A percentile compares a stretch with the other conserved stretches of the same genome.
Conservation (phyloP, 1,284 basidiomycete species). For the Trichosporon coremiiforme region DNA sequence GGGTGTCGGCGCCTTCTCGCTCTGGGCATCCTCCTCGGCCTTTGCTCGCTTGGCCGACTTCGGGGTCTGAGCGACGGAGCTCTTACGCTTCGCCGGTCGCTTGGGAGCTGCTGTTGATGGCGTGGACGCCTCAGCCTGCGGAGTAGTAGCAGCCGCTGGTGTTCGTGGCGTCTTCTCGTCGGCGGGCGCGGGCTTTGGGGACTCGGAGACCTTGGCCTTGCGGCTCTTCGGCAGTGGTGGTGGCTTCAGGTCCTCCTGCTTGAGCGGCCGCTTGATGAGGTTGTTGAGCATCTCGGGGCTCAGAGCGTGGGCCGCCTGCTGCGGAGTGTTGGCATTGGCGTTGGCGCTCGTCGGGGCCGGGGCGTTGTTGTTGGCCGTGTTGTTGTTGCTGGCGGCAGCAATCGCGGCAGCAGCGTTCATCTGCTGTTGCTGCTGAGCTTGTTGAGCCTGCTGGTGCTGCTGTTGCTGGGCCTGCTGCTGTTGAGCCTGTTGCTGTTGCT, state of each 20-base stretch:
- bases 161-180: constrained; percentile 27
- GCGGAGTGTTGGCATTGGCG: constrained; percentile 21
- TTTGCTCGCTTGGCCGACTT: constrained; percentile 29
- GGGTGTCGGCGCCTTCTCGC: constrained; percentile 22
- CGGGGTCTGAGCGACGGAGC: constrained; percentile 25
- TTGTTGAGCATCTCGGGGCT: constrained; percentile 34
- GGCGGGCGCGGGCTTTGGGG: constrained; percentile 17
- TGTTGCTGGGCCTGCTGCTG: background rate
- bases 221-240: constrained; percentile 29
- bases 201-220: constrained; percentile 24
- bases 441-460: background rate
- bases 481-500: constrained; percentile 2
- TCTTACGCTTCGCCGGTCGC: constrained; percentile 29
- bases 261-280: constrained; percentile 33
- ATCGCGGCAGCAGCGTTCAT: background rate
- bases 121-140: constrained; percentile 21
- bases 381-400: constrained; percentile 10
- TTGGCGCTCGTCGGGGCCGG: background rate
- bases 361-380: background rate
- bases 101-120: constrained; percentile 20
- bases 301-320: constrained; percentile 26
- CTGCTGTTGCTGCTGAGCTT: constrained; percentile 12
- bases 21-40: constrained; percentile 22
- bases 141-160: constrained; percentile 23
- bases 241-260: constrained; percentile 35